Percentiles rank a stretch among this genome's conserved stretches.
These are phyloP conservation scores for Thamnidium elegans DNA, from an alignment of 192 early-diverging fungal species.

Conservation along the genomic window DNA sequence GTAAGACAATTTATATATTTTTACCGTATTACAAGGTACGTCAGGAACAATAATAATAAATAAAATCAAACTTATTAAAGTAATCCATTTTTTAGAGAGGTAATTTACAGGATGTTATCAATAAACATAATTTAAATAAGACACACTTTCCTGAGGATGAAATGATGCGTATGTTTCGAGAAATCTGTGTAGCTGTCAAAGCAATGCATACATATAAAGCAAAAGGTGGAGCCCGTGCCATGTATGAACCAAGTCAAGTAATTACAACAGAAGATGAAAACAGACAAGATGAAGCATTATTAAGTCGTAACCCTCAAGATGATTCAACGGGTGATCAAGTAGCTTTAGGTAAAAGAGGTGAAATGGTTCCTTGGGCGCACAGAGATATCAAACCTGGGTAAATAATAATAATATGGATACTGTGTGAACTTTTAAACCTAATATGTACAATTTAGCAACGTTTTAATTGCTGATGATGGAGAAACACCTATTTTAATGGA, in stretches of 20 bases:
- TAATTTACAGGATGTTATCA: conserved; percentile 58
- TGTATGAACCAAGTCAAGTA: conserved; percentile 62
- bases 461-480: conserved; percentile 64
- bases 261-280: conserved; percentile 53
- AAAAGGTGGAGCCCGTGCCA: conserved; percentile 44
- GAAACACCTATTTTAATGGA: conserved; percentile 72
- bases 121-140: conserved; percentile 46
- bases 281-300: conserved; percentile 42
- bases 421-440: too few species aligned
- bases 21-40: conserved; percentile 63
- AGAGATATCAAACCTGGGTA: conserved; percentile 75
- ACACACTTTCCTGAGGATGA: conserved; percentile 53
- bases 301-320: conserved; percentile 6
- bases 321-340: conserved; percentile 4
- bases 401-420: neutral
- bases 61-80: conserved; percentile 19
- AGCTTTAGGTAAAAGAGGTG: conserved; percentile 15
- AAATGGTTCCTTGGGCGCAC: conserved; percentile 58
- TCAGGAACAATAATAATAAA: neutral
- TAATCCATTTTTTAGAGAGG: conserved; percentile 43
- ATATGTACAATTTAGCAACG: conserved; percentile 42
- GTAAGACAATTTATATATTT: conserved; percentile 65
- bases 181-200: conserved; percentile 56
- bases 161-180: conserved; percentile 56
- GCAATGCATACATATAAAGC: conserved; percentile 62